Percentiles rank a stretch among this genome's conserved stretches.
phyloP scores from a whole-genome alignment of 1,139 yeast genomes.

The Kurtzmaniella quercitrusa region DNA sequence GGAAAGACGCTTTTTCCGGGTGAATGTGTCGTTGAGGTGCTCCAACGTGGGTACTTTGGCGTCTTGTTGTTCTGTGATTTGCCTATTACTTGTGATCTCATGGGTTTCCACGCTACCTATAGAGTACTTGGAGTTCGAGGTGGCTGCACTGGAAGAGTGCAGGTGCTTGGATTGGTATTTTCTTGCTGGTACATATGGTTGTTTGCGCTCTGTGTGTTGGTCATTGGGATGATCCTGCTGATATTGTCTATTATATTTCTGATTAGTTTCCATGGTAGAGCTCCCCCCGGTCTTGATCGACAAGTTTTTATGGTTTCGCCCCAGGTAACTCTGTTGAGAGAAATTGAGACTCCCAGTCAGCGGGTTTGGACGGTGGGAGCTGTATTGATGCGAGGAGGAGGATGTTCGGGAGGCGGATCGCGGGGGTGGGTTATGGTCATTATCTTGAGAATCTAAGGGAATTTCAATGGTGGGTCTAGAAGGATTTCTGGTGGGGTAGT shows the following conservation, averaged over 20 bases:
- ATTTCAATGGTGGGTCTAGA: constrained; percentile 1
- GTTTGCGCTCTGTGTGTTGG: constrained; percentile 1
- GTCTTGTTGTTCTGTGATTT: background rate
- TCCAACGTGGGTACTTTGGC: background rate
- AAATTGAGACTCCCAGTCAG: background rate
- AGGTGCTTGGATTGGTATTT: constrained; percentile 7
- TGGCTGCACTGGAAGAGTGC: background rate
- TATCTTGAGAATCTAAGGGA: constrained; percentile 7
- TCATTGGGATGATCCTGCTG: constrained; percentile 11
- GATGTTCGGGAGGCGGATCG: constrained; percentile 2
- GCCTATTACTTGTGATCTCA: background rate
- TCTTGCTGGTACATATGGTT: constrained; percentile 1
- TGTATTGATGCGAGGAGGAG: background rate
- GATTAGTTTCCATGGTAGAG: background rate
- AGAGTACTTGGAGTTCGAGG: background rate
- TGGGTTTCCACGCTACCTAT: constrained; percentile 9
- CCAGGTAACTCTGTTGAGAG: constrained; percentile 1
- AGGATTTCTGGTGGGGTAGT: constrained; percentile 1
- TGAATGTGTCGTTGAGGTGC: constrained; percentile 3
- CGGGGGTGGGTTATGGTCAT: constrained; percentile 13
- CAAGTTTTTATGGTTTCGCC: constrained; percentile 29
- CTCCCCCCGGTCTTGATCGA: constrained; percentile 2
- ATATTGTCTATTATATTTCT: constrained; percentile 12
- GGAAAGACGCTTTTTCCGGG: constrained; percentile 18
- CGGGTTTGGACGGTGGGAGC: background rate